Base-by-base conservation (phyloP, 2,329 filamentous ascomycete genomes). In the Bipolaris gigantea region DNA sequence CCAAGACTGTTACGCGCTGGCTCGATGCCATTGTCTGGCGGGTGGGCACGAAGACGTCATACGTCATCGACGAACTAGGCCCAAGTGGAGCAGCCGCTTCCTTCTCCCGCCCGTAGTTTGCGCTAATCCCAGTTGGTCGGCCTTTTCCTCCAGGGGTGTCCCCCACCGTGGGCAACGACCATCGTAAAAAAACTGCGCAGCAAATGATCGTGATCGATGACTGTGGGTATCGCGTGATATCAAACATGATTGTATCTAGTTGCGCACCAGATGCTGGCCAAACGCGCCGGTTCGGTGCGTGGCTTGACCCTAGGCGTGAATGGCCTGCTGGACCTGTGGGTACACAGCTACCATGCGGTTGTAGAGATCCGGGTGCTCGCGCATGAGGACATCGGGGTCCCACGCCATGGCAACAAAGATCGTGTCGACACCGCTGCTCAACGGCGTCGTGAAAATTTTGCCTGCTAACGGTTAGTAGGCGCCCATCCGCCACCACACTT, bases 391-490 rank as follows among this genome's bases (percentile, higher is more conserved):
- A 67, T 89, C 82, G 8, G 83, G 83, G 70, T 85, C 83, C 83
- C 83, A 86, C 2, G 82, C 84, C 73, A 81, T 81, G 2, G 90
- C 92, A 0, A 96, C 90, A 65, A 97, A 97, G 57, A 96, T 89
- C 0, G 92, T 95, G 63, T 96, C 89, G 59, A 96, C 85, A n/a
- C 93, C 93, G 65, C 88, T 92, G 59, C 87, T 87, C 52, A 97
- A 80, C 1, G 93, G 93, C 0, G 90, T 93, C 32, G 93, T 89
- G 76, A 97, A 95, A 60, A 96, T 85, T 73, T 95, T 89, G 72
- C 88, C 46, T 51, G 33, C 8, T 18, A 9, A 27, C 5, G 9
- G 6, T 55, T 33, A 55, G 55, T 18, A 41, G n/a, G 19, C n/a
- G 18, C 15, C 35, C 15, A 3, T 16, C 9, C n/a, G 21, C 15